Evolutionary conservation across 2,329 filamentous ascomycete genomes (phyloP).

Genomic region (Ophiocordyceps polyrhachis-furcata): DNA sequence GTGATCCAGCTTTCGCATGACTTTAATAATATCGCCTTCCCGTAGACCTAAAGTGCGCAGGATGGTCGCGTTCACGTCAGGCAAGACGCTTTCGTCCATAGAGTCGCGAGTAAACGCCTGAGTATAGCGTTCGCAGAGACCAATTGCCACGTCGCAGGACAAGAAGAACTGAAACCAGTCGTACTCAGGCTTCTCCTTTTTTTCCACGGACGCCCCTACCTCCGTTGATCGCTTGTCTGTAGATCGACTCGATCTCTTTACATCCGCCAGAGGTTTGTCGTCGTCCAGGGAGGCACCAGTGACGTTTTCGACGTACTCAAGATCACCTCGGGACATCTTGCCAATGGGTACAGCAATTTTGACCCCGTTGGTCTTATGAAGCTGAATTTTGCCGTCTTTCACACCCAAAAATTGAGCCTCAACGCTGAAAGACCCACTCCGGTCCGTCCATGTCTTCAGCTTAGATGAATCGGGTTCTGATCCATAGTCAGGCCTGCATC

Average conservation of each 20-base stretch:
- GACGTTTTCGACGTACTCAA: constrained; percentile 80
- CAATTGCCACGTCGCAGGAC: constrained; percentile 74
- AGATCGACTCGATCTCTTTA: constrained; percentile 35
- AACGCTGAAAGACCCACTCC: constrained; percentile 89
- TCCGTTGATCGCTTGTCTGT: constrained; percentile 12
- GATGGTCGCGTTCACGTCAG: constrained; percentile 70
- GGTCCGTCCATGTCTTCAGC: constrained; percentile 84
- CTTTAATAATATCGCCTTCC: constrained; percentile 89
- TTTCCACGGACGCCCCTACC: constrained; percentile 45
- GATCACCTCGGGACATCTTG: constrained; percentile 90
- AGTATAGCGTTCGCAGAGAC: constrained; percentile 85
- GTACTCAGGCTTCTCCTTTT: constrained; percentile 51
- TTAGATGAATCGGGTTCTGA: constrained; percentile 67
- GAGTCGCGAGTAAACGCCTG: constrained; percentile 79
- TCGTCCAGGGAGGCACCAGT: constrained; percentile 87
- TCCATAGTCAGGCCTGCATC: not conserved
- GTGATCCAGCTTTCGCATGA: constrained; percentile 74
- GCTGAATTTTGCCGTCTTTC: constrained; percentile 88
- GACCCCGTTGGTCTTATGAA: constrained; percentile 94
- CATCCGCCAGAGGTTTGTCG: constrained; percentile 79
- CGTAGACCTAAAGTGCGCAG: constrained; percentile 81
- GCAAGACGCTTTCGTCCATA: constrained; percentile 85
- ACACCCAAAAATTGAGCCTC: constrained; percentile 92
- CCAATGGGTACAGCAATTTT: constrained; percentile 91
- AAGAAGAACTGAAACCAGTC: constrained; percentile 99